Evolutionary conservation across 345 rosid species (phyloP).

Genomic region (Schrenkiella parvula): DNA sequence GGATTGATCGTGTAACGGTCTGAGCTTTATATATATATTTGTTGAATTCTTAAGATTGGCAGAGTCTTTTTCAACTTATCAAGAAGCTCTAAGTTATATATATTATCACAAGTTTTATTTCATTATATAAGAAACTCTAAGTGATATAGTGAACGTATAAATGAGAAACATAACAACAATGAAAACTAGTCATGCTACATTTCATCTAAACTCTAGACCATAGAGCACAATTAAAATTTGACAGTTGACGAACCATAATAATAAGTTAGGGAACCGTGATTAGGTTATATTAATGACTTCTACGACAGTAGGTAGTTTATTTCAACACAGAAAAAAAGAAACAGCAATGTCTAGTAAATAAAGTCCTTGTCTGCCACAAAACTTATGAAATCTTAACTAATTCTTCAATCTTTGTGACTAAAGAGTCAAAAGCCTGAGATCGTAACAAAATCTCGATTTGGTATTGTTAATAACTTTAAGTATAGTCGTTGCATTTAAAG

Average conservation of each 20-base stretch:
- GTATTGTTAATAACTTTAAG: neutral
- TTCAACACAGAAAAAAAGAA: slow-evolving; percentile 12
- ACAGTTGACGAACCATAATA: neutral
- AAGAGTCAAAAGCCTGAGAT: slow-evolving; percentile 13
- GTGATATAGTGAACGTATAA: neutral
- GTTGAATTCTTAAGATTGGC: neutral
- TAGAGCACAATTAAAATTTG: neutral
- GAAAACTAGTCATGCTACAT: neutral
- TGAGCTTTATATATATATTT: neutral
- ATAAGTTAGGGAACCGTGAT: slow-evolving; percentile 12
- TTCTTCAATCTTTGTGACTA: slow-evolving; percentile 16
- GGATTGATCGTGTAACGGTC: neutral
- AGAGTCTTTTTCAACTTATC: neutral
- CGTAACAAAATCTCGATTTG: slow-evolving; percentile 18
- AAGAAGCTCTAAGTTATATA: neutral
- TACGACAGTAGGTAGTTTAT: slow-evolving; percentile 6
- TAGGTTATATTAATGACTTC: slow-evolving; percentile 25
- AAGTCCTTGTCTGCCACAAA: slow-evolving; percentile 37
- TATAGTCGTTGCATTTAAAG: neutral
- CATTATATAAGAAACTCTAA: neutral
- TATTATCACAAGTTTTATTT: neutral
- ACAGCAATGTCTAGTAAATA: slow-evolving; percentile 10
- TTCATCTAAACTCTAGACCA: neutral
- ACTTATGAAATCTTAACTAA: slow-evolving; percentile 27
- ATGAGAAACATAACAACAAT: neutral